Base-by-base conservation (phyloP, 192 early-diverging fungal species). In the Entomortierella lignicola region DNA sequence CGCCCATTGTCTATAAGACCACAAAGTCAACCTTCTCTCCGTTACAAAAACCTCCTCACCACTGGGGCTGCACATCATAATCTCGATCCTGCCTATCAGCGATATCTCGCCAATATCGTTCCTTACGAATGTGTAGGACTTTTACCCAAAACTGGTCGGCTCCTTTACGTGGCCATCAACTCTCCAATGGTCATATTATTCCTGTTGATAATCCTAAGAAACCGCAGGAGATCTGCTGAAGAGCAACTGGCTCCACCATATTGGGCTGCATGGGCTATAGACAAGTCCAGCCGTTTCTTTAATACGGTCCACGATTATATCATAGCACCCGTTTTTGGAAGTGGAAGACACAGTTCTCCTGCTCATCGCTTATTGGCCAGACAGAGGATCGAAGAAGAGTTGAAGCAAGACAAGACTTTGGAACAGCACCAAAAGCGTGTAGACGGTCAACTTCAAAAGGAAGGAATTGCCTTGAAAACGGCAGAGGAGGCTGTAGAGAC, bases 11-110 rank as follows among this genome's bases (percentile, higher is more conserved):
- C 69, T 7, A 55, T 77, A 31, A 66, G 47, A 55, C 8, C 58
- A 15, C 63, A 63, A 13, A 77, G 69, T 32, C 81, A 82, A 68
- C 66, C 71, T 30, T 48, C 48, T 51, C 42, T n/a, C 1, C 72
- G 81, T 17, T 82, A 82, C 64, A 69, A 71, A 37, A 70, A 60
- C 53, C 56, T 82, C 10, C 47, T 82, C 13, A 64, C 63, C 4
- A 30, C 55, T 2, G 81, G 81, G 0, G 81, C 81, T 26, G 68
- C 68, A 3, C 63, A 77, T 32, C 63, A 77, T 42, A 47, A 67
- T 21, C 44, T 82, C 18, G 72, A 75, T 1, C 62, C 63, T 4
- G 60, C 47, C 13, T 82, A 77, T 54, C 81, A 77, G 41, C 12
- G 23, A 2, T 82, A 82, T 44, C 63, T 82, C 15, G 54, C 72